phyloP scores from a whole-genome alignment of 208 protist genomes.

The Strigomonas oncopelti region DNA sequence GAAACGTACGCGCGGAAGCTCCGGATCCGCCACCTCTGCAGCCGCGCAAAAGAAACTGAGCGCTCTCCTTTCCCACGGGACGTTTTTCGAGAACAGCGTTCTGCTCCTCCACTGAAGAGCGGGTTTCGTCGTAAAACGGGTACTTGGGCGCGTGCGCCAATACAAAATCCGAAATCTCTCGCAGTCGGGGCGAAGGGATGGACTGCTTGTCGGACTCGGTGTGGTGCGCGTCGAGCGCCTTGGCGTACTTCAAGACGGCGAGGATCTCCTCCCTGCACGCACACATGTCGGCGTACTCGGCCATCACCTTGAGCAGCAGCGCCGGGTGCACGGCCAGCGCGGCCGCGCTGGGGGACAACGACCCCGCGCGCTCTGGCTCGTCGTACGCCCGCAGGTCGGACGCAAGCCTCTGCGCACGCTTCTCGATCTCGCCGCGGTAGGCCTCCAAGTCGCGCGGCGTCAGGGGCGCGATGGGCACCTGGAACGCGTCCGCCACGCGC shows the following conservation, averaged over 20 bases:
- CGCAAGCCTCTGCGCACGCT: background rate
- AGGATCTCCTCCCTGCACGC: conserved; percentile 33
- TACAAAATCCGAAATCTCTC: conserved; percentile 28
- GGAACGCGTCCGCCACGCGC: conserved; percentile 34
- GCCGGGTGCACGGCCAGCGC: background rate
- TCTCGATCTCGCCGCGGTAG: background rate
- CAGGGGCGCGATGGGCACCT: conserved; percentile 39
- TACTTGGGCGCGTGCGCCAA: conserved; percentile 28
- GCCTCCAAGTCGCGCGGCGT: conserved; percentile 3
- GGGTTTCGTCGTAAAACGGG: conserved; percentile 24
- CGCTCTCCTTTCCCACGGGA: conserved; percentile 16
- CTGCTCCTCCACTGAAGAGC: conserved; percentile 14
- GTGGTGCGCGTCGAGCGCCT: conserved; percentile 35
- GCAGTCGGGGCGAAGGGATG: background rate
- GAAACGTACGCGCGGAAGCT: conserved; percentile 13
- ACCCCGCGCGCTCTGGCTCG: background rate
- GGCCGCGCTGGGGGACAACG: background rate
- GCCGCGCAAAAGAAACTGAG: conserved; percentile 38
- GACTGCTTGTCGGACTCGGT: background rate
- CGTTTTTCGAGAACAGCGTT: conserved; percentile 18
- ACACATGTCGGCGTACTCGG: conserved; percentile 34
- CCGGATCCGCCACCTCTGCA: background rate
- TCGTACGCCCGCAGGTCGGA: conserved; percentile 2
- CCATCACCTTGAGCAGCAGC: conserved; percentile 17
- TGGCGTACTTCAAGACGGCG: conserved; percentile 47